Base-by-base conservation (phyloP, 2,329 filamentous ascomycete genomes). In the Hypomyces rosellus region DNA sequence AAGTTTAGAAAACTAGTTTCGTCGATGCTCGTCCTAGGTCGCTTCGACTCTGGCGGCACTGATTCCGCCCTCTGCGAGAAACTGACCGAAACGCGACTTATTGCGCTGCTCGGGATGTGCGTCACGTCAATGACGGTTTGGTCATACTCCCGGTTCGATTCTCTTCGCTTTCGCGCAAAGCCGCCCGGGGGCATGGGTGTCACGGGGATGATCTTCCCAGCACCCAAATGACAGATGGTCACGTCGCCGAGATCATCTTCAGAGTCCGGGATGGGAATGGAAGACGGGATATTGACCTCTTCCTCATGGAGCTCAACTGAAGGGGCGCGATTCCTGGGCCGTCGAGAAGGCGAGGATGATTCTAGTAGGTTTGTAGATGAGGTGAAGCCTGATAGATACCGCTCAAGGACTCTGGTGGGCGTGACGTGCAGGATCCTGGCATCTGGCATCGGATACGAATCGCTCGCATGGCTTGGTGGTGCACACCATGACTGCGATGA, bases 381-480 rank as follows among this genome's bases (percentile, higher is more conserved):
- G 9, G 25, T 15, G 3, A 36, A n/a, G 30, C 22, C 43, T 12
- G 15, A 71, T 3, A 79, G 65, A 51, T 75, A 78, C 20, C 72
- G 69, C 52, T 78, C 72, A 11, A 82, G 57, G 1, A 79, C 63
- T 37, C 74, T 69, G 1, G 74, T 75, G 0, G 80, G 79, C 0
- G 80, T 77, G 15, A 56, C 54, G 8, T 54, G 53, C 11, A 66
- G 49, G 16, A 67, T 20, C 5, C 54, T 55, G 4, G 59, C 50
- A 44, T 63, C 61, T 7, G 67, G 67, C 52, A 70, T 63, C 45
- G 59, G 74, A 55, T 80, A 74, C 0, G 80, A 84, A 57, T 84
- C 80, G 9, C 69, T 71, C 16, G 84, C 69, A 25, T 76, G 67
- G 50, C 76, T 81, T 0, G 75, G 71, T 2, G 73, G 74, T 13